These are phyloP conservation scores for Fusarium mexicanum DNA, from an alignment of 2,329 filamentous ascomycete species.

Conservation along the genomic window DNA sequence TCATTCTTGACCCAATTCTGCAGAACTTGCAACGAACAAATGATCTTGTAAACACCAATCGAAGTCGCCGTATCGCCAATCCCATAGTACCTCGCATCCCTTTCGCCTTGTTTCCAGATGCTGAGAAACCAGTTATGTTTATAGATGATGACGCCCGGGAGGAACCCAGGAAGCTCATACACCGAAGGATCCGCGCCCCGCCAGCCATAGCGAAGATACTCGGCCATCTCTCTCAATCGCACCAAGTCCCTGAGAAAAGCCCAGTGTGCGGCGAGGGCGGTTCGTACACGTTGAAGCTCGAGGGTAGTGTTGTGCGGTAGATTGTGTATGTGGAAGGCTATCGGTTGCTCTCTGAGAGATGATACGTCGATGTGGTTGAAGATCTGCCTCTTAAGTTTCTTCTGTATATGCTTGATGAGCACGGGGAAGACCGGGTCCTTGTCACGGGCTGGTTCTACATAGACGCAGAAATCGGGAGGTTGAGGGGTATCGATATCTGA, in stretches of 20 bases:
- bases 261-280: neutral
- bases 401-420: neutral
- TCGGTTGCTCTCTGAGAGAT: neutral
- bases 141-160: neutral
- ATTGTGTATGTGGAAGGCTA: neutral
- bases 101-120: neutral
- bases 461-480: neutral
- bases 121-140: neutral
- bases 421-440: neutral
- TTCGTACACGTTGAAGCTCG: neutral
- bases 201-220: neutral
- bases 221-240: neutral
- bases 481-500: neutral
- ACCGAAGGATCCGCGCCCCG: neutral
- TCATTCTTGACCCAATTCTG: neutral
- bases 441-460: neutral
- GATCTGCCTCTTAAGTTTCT: neutral
- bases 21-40: neutral
- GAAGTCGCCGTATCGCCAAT: constrained; percentile 1
- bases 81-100: neutral
- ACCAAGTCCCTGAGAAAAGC: neutral
- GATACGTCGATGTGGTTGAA: neutral
- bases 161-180: neutral
- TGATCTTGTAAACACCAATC: constrained; percentile 1
- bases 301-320: neutral